Evolutionary conservation across 2,329 filamentous ascomycete species (phyloP), one percentile per base, ranked within the genome.

Genomic region (Grosmannia penicillata): DNA sequence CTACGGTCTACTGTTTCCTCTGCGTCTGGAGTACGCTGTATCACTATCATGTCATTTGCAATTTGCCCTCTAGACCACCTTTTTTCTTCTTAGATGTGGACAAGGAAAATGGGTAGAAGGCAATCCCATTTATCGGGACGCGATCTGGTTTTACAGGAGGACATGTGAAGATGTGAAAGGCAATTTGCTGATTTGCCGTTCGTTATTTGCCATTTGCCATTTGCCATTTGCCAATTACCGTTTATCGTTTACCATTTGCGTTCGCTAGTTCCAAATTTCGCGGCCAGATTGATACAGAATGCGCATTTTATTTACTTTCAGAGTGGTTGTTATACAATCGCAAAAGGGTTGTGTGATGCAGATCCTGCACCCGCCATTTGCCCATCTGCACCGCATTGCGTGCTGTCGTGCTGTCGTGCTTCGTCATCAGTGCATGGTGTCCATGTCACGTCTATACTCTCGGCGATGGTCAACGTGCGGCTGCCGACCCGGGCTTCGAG

Each of bases 171-270:
- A n/a, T n/a, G n/a, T n/a, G 17, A 28, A 36, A 24, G 33, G 28
- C 32, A 39, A 34, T 28, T 39, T 24, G 19, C 17, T 32, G 23
- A 34, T n/a, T n/a, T n/a, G n/a, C n/a, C n/a, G n/a, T n/a, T n/a
- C n/a, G n/a, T n/a, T n/a, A 6, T 8, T 23, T 23, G 4, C 1
- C 14, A 17, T 36, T 23, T 29, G 25, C 18, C 6, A 10, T n/a
- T 17, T 26, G 21, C 11, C 25, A 36, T 29, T 39, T 24, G 14
- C n/a, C 27, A 26, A 21, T 8, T 17, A 13, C 26, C 8, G 10
- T 6, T 23, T 22, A 4, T 34, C 18, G 13, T 10, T 37, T 13
- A n/a, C n/a, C 30, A 15, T 38, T 36, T 25, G 35, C 25, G 15
- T 14, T 34, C 33, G 34, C 29, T 24, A 17, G n/a, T 14, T 13